Base-by-base conservation (phyloP, 306 rosid genomes). In the Vachellia pachyceras region DNA sequence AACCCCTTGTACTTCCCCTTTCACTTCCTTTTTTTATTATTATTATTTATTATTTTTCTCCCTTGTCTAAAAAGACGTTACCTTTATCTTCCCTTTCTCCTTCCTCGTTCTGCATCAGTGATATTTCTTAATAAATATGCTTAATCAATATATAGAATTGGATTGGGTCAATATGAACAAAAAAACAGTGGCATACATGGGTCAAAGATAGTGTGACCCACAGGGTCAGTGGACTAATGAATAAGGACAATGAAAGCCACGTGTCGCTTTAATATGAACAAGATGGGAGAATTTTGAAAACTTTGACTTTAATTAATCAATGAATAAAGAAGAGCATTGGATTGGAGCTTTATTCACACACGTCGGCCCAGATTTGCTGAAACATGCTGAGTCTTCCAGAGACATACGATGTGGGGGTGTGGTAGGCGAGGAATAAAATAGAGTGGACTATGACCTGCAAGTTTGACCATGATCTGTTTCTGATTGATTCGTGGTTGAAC, bases 381-480 rank as follows among this genome's bases (percentile, higher is more conserved):
- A 72, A 1, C n/a, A 47, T 39, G 81, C 75, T 6, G 58, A 47
- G 46, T 37, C 69, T 37, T 61, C 37, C 52, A 41, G 55, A 78
- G 82, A 70, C 72, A 23, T 75, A 0, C 74, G 85, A 29, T 29
- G 33, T 2, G 33, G 33, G 33, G 52, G 84, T 78, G 33, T 55
- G 63, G 63, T 84, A 79, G 88, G 88, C 86, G 77, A 72, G 75
- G 86, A 84, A 5, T 37, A 37, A 5, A 37, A 5, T 37, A 37
- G 33, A 29, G 2, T 2, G 17, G 22, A 50, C 83, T 71, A 66
- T 60, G 90, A 75, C 84, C 72, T 29, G 80, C 82, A 78, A 75
- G 82, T 76, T 37, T 74, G 84, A 81, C 77, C 60, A 8, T 7
- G 10, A 18, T n/a, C 10, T 18, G 6, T n/a, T 18, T 52, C 3